phyloP scores from a whole-genome alignment of 2,329 filamentous ascomycete genomes.

The Ophiostoma novo-ulmi region DNA sequence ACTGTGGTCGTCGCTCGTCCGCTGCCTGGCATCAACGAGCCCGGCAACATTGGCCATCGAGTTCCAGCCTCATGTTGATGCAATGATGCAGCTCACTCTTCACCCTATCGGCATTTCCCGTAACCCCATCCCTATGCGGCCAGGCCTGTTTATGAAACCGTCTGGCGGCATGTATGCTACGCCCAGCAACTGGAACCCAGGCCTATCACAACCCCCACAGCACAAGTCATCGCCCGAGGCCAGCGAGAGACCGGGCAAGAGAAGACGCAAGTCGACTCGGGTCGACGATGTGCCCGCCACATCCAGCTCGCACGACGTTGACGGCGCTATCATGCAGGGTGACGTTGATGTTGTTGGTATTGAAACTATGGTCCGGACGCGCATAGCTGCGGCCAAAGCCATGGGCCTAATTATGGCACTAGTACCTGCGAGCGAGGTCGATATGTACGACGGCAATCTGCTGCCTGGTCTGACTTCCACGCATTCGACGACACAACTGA shows the following conservation, averaged over 20 bases:
- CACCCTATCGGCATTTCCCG: conserved; percentile 90
- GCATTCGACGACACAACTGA: conserved; percentile 80
- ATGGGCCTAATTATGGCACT: conserved; percentile 77
- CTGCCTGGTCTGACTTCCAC: conserved; percentile 63
- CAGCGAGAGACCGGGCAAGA: conserved; percentile 62
- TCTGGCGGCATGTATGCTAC: conserved; percentile 77
- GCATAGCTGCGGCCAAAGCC: conserved; percentile 79
- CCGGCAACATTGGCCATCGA: conserved; percentile 63
- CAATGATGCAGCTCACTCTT: conserved; percentile 78
- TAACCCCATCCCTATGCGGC: conserved; percentile 88
- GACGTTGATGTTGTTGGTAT: conserved; percentile 91
- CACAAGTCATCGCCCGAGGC: conserved; percentile 49
- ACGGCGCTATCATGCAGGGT: conserved; percentile 95
- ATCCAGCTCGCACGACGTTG: conserved; percentile 84
- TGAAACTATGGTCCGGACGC: conserved; percentile 81
- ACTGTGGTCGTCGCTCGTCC: conserved; percentile 76
- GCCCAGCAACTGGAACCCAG: conserved; percentile 37
- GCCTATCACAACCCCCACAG: conserved; percentile 25
- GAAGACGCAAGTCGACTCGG: conserved; percentile 80
- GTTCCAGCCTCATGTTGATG: conserved; percentile 67
- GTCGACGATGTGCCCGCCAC: conserved; percentile 60
- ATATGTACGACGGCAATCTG: conserved; percentile 60
- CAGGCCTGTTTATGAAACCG: conserved; percentile 81
- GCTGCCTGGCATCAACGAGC: conserved; percentile 56
- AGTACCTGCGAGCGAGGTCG: conserved; percentile 60